Evolutionary conservation across 495 filamentous ascomycete species (phyloP), one percentile per base, ranked within the genome.

Genomic region (Tuber calosporum): DNA sequence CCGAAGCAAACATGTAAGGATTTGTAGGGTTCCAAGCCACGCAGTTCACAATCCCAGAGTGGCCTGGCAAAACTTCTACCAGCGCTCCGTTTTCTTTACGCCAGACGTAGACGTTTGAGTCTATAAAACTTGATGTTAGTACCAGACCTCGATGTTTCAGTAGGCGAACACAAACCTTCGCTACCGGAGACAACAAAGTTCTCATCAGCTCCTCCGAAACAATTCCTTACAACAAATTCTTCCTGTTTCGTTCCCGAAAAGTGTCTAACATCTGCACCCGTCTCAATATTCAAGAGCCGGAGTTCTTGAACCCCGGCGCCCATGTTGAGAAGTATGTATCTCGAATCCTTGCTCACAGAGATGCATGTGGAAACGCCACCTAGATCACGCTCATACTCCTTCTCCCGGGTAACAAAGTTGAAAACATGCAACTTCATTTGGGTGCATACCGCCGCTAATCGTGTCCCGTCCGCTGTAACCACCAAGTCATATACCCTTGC

Each of bases 101-200:
- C 93, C 94, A 99, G 74, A 99, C 91, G 78, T 90, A 93, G 69
- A 99, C 84, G 38, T 85, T 84, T 0, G 92, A 91, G 81, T 94
- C 93, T 94, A 78, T 66, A 38, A 36, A 13, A 13, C 70, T 73
- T 9, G 73, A 83, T 69, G 39, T 53, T 70, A 74, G 70, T 19
- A n/a, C 38, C 62, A 41, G 69, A 83, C 77, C 83, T 73, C 22
- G 45, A 11, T 8, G 13, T 58, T 40, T 9, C 39, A 39, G n/a
- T 17, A 20, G 17, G 43, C 72, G 15, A 26, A 66, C 58, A 68
- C 66, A 48, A 72, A 95, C 94, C 93, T 88, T 97, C 93, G 80
- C 93, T 96, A 36, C 95, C 95, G 81, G 90, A 92, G 26, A 95
- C 86, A 39, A 98, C 88, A 81, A 98, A 95, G 79, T 90, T 93